phyloP scores from a whole-genome alignment of 2,329 filamentous ascomycete genomes.

The Dryadomyces quercivorus region DNA sequence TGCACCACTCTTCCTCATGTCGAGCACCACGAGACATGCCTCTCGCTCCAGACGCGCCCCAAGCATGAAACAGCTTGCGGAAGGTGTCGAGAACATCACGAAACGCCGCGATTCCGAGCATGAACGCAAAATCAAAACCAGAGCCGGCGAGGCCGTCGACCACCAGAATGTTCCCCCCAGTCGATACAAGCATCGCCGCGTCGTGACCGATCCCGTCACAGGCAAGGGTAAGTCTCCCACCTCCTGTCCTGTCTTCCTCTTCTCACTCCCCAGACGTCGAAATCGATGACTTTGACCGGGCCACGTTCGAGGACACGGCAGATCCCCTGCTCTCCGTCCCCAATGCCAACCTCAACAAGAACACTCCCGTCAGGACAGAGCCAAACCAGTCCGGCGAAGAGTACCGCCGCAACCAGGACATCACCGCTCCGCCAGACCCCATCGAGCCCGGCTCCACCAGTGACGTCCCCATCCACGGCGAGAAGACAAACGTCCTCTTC shows the following conservation, averaged over 20 bases:
- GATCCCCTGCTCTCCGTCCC: slow-evolving; percentile 72
- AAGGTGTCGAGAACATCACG: slow-evolving; percentile 63
- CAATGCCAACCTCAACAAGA: slow-evolving; percentile 74
- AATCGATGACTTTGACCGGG: slow-evolving; percentile 58
- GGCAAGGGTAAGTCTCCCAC: slow-evolving; percentile 35
- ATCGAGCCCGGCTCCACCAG: slow-evolving; percentile 71
- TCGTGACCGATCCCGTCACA: slow-evolving; percentile 78
- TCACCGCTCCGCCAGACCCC: slow-evolving; percentile 83
- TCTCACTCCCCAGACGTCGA: slow-evolving; percentile 44
- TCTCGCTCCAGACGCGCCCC: not conserved
- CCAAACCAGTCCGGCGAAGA: slow-evolving; percentile 61
- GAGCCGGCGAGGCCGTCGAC: slow-evolving; percentile 6
- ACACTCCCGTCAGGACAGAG: slow-evolving; percentile 60
- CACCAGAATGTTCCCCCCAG: not conserved
- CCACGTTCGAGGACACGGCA: slow-evolving; percentile 54
- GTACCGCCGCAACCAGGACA: slow-evolving; percentile 75
- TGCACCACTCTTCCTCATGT: not conserved
- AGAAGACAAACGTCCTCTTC: slow-evolving; percentile 93
- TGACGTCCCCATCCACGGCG: slow-evolving; percentile 89
- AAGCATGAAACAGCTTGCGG: not conserved
- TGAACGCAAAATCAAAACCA: slow-evolving; percentile 27
- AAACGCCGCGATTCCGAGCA: slow-evolving; percentile 59
- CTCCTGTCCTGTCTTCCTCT: not conserved
- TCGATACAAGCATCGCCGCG: slow-evolving; percentile 44
- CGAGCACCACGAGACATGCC: not conserved